Conservation (phyloP, 1,284 basidiomycete species). For the Leccinum griseonigrum region DNA sequence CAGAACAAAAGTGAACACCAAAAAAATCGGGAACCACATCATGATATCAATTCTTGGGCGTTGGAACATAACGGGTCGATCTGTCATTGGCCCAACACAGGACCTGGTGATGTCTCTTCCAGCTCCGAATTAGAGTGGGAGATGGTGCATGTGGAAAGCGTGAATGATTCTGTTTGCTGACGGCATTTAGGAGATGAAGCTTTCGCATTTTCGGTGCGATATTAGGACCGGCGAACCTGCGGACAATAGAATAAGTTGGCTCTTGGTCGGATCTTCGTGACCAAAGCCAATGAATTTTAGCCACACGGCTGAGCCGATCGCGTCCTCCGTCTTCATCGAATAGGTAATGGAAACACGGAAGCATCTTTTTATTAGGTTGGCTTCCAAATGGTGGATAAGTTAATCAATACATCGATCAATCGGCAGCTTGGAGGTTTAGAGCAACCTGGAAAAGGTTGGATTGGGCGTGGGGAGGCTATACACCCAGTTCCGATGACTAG, state of each 20-base stretch:
- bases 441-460: slow-evolving; percentile 4
- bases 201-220: neutral
- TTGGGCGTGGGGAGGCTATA: slow-evolving; percentile 11
- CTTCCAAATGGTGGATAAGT: neutral
- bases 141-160: neutral
- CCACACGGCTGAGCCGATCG: no score
- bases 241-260: no score
- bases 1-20: neutral
- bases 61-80: neutral
- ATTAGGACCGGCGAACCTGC: neutral
- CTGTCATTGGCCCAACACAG: neutral
- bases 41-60: neutral
- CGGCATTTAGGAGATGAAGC: no score
- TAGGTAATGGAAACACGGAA: slow-evolving; percentile 9
- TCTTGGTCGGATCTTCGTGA: no score
- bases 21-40: neutral
- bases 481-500: slow-evolving; percentile 7
- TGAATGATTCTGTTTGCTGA: neutral
- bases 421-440: slow-evolving; percentile 5
- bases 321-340: no score
- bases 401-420: neutral
- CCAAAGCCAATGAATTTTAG: no score
- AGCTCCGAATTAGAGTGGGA: no score
- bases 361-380: slow-evolving; percentile 6
- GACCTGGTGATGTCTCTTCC: no score